Base-by-base conservation (phyloP, 768 basidiomycete genomes). In the Mycena floridula region DNA sequence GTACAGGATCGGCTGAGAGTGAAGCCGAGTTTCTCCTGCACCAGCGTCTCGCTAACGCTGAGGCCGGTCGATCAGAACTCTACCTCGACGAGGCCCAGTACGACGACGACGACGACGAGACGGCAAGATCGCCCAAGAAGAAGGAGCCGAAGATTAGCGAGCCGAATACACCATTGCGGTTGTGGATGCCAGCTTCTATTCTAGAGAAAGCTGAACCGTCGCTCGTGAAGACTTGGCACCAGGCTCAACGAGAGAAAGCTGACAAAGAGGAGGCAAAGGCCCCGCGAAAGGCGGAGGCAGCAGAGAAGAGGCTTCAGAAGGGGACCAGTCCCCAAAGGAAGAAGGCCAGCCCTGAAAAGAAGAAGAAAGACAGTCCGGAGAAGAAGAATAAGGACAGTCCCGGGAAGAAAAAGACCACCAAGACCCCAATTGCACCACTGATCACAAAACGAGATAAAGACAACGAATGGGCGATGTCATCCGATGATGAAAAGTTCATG, bases 111-210 rank as follows among this genome's bases (percentile, higher is more conserved):
- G 58, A 54, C 2, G 49, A 50, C 4, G 56, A 46, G 2, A 47
- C 46, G 11, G n/a, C n/a, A n/a, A n/a, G n/a, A n/a, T n/a, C n/a
- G n/a, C n/a, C n/a, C n/a, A 37, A 43, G 9, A 50, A 50, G 13
- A 55, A 51, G 27, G 45, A 43, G 11, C 37, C 37, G 5, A 44
- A 42, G 43, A 54, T 48, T 24, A 50, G 49, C 13, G 65, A 69
- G 41, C 47, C n/a, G n/a, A n/a, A n/a, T n/a, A n/a, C n/a, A n/a
- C n/a, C n/a, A n/a, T n/a, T 65, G 41, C 56, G 60, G 15, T 48
- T 72, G 1, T 76, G 74, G 74, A 52, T 74, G 12, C 66, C 73
- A 0, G 72, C 65, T 3, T 60, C 55, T 7, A 59, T 76, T 24
- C 54, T 76, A 42, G 54, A 57, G 16, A 60, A 64, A 44, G 74